Conservation (phyloP, 768 basidiomycete genomes). For the Kondoa malvinella region DNA sequence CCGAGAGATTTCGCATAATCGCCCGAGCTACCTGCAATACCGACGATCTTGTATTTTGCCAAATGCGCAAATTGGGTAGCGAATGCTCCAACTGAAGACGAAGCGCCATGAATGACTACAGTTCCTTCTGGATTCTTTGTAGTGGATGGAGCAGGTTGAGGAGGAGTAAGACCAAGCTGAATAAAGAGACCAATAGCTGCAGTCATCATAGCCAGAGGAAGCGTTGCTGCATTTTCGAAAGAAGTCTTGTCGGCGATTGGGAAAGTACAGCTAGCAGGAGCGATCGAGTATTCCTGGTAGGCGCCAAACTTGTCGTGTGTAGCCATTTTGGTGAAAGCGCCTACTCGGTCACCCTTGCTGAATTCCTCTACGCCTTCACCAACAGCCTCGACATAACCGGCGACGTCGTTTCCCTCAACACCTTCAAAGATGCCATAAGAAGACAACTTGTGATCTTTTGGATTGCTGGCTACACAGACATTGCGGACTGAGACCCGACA, state of each 20-base stretch:
- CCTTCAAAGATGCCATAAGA: not conserved
- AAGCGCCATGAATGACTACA: slow-evolving; percentile 19
- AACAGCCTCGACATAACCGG: slow-evolving; percentile 23
- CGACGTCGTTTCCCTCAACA: slow-evolving; percentile 23
- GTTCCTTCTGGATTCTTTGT: not conserved
- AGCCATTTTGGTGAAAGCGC: slow-evolving; percentile 23
- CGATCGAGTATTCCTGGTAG: slow-evolving; percentile 18
- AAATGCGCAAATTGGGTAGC: slow-evolving; percentile 26
- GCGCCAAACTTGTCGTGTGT: slow-evolving; percentile 23
- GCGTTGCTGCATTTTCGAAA: slow-evolving; percentile 26
- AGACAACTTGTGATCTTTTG: slow-evolving; percentile 19
- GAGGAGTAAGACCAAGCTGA: slow-evolving; percentile 17
- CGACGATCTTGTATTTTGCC: slow-evolving; percentile 22
- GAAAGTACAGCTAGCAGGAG: slow-evolving; percentile 18
- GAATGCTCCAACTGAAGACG: slow-evolving; percentile 24
- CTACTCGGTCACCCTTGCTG: slow-evolving; percentile 23
- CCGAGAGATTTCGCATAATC: slow-evolving; percentile 18
- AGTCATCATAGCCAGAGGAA: slow-evolving; percentile 27
- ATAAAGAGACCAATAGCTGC: slow-evolving; percentile 25
- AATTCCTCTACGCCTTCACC: slow-evolving; percentile 25
- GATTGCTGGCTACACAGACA: slow-evolving; percentile 13
- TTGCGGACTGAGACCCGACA: not conserved
- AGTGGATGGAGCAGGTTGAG: not conserved
- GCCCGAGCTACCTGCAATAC: slow-evolving; percentile 19
- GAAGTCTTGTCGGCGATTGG: slow-evolving; percentile 14